These are phyloP conservation scores for Diaporthe sp. DNA, from an alignment of 2,329 filamentous ascomycete species.

Conservation along the genomic window DNA sequence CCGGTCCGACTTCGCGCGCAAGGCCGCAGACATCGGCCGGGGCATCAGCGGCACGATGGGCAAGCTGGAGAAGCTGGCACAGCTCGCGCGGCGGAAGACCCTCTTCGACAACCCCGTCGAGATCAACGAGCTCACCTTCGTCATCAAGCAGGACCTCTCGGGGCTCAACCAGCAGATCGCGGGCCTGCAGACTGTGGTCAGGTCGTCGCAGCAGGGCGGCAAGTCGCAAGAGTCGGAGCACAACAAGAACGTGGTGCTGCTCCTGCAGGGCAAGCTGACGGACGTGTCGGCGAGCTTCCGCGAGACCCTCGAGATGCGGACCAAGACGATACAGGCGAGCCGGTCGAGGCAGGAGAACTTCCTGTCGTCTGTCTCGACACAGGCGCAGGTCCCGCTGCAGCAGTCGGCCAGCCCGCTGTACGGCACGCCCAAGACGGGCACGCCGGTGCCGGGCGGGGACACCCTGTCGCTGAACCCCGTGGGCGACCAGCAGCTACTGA, in stretches of 20 bases:
- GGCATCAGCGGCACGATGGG: conserved; percentile 93
- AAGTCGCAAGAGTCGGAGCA: conserved; percentile 90
- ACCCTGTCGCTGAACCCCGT: conserved; percentile 84
- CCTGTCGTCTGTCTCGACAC: conserved; percentile 86
- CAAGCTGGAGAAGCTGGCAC: conserved; percentile 92
- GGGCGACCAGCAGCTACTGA: conserved; percentile 87
- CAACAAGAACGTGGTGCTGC: conserved; percentile 95
- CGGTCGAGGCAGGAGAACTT: conserved; percentile 95
- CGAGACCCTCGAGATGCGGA: conserved; percentile 93
- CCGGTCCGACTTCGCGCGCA: conserved; percentile 91
- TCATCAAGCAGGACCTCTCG: conserved; percentile 97
- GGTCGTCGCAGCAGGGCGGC: conserved; percentile 77
- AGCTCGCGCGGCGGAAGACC: conserved; percentile 94
- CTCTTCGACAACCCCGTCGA: conserved; percentile 98
- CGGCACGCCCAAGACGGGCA: conserved; percentile 76
- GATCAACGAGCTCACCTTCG: conserved; percentile 95
- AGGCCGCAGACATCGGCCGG: conserved; percentile 90
- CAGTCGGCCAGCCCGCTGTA: conserved; percentile 89
- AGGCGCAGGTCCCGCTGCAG: conserved; percentile 74
- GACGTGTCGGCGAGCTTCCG: conserved; percentile 97
- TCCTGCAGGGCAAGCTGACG: conserved; percentile 90
- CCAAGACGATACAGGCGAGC: conserved; percentile 97
- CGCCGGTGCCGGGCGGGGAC: conserved; percentile 76
- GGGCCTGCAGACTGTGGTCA: conserved; percentile 74
- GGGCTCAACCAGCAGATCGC: conserved; percentile 87